phyloP scores from a whole-genome alignment of 306 rosid genomes.

The Elaeagnus macrophylla region DNA sequence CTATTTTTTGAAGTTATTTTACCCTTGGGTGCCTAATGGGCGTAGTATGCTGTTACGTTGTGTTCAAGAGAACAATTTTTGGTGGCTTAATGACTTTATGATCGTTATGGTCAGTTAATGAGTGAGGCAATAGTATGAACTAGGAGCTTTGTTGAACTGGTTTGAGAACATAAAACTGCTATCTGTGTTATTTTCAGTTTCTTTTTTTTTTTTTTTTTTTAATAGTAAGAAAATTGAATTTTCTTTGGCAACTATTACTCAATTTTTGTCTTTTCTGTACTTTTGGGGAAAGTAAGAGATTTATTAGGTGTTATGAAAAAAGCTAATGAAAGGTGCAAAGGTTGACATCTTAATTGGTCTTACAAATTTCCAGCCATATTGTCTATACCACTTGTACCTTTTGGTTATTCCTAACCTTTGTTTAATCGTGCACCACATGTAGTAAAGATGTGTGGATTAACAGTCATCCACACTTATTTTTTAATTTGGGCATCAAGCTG shows the following conservation, averaged over 20 bases:
- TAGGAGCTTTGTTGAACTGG: no score
- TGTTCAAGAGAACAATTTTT: background rate
- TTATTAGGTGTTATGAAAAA: constrained; percentile 68
- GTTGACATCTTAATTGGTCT: constrained; percentile 34
- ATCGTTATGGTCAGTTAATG: background rate
- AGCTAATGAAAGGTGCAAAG: constrained; percentile 68
- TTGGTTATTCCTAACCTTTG: background rate
- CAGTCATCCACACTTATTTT: no score
- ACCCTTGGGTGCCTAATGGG: background rate
- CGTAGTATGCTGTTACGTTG: no score
- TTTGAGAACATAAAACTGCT: no score
- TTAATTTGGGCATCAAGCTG: no score
- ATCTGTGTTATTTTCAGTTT: background rate
- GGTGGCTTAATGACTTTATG: no score
- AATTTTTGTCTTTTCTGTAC: constrained; percentile 16
- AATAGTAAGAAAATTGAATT: background rate
- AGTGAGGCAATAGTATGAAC: background rate
- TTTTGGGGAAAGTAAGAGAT: constrained; percentile 40
- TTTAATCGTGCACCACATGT: constrained; percentile 1
- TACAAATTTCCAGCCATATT: background rate
- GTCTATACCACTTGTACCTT: background rate
- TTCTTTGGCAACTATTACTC: background rate
- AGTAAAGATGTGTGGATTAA: no score
- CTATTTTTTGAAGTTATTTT: background rate
- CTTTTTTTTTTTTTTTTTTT: background rate